A percentile compares a stretch with the other conserved stretches of the same genome.
Conservation (phyloP, 768 basidiomycete genomes). For the Rhodotorula diobovata region DNA sequence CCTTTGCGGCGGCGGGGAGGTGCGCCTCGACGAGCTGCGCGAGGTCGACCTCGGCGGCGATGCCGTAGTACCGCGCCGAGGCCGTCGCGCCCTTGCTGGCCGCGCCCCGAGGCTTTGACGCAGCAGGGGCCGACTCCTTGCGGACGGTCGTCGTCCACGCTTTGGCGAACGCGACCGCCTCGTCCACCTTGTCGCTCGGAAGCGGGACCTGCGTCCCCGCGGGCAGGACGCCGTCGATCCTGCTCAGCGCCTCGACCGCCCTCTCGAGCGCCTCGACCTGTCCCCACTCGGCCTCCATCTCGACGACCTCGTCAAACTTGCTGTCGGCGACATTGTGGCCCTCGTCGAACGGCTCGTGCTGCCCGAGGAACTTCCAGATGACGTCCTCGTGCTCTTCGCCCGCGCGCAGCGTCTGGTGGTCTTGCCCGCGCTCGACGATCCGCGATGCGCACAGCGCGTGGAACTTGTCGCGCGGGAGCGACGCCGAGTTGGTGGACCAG, state of each 20-base stretch:
- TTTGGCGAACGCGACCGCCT: constrained; percentile 43
- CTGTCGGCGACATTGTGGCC: constrained; percentile 52
- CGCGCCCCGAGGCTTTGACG: constrained; percentile 24
- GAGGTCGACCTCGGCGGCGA: constrained; percentile 70
- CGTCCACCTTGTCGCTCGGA: constrained; percentile 52
- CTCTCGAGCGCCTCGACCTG: constrained; percentile 58
- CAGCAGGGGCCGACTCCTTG: constrained; percentile 8
- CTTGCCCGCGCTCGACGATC: constrained; percentile 67
- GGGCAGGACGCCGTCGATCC: constrained; percentile 54
- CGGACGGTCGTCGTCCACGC: constrained; percentile 12
- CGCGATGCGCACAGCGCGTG: constrained; percentile 75
- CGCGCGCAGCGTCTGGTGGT: constrained; percentile 73
- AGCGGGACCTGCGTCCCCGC: constrained; percentile 49
- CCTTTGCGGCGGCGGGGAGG: constrained; percentile 47
- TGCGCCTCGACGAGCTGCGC: constrained; percentile 51
- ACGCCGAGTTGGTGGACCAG: constrained; percentile 58
- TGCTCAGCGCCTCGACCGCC: constrained; percentile 59
- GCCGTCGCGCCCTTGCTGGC: too few relatives aligned
- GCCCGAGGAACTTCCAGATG: constrained; percentile 70
- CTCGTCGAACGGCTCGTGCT: constrained; percentile 60
- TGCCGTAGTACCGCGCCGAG: constrained; percentile 68
- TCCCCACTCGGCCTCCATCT: constrained; percentile 60
- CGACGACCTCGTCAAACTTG: constrained; percentile 59
- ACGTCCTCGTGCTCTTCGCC: constrained; percentile 69
- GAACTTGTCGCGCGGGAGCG: constrained; percentile 57